These are phyloP conservation scores for Penicillium atrosanguineum DNA, from an alignment of 495 filamentous ascomycete species.

Conservation along the genomic window DNA sequence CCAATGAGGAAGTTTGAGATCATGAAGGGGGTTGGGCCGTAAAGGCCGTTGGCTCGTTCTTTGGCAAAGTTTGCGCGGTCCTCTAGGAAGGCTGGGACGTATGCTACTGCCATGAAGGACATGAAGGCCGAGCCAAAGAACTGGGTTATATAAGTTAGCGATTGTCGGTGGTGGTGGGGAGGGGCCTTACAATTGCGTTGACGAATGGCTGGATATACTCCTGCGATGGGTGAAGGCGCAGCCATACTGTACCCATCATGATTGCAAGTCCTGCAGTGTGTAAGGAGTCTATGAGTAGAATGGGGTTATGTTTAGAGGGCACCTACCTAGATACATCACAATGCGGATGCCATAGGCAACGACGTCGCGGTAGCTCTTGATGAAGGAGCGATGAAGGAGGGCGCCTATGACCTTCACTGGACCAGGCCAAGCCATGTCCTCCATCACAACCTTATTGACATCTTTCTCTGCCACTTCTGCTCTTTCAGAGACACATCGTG, in stretches of 20 bases:
- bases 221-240: slow-evolving; percentile 63
- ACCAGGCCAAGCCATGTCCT: slow-evolving; percentile 28
- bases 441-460: neutral
- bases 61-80: slow-evolving; percentile 71
- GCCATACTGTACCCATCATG: slow-evolving; percentile 87
- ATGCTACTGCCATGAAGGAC: slow-evolving; percentile 89
- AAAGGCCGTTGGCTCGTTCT: slow-evolving; percentile 78
- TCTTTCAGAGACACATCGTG: slow-evolving; percentile 9
- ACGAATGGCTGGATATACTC: slow-evolving; percentile 71
- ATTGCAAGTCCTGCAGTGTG: slow-evolving; percentile 57
- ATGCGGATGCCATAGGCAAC: slow-evolving; percentile 78
- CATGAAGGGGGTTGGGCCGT: slow-evolving; percentile 68
- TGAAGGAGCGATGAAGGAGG: slow-evolving; percentile 67
- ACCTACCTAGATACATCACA: slow-evolving; percentile 74
- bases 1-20: slow-evolving; percentile 80
- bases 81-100: slow-evolving; percentile 79
- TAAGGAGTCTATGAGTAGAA: slow-evolving; percentile 4
- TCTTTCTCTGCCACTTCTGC: slow-evolving; percentile 15
- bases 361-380: slow-evolving; percentile 80
- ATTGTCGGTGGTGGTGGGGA: too few species aligned
- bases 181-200: slow-evolving; percentile 61
- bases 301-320: neutral
- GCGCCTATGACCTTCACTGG: slow-evolving; percentile 37
- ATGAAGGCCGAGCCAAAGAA: slow-evolving; percentile 84
- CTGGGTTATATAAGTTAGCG: slow-evolving; percentile 14